Base-by-base conservation (phyloP, 2,329 filamentous ascomycete genomes). In the Colletotrichum kahawae region DNA sequence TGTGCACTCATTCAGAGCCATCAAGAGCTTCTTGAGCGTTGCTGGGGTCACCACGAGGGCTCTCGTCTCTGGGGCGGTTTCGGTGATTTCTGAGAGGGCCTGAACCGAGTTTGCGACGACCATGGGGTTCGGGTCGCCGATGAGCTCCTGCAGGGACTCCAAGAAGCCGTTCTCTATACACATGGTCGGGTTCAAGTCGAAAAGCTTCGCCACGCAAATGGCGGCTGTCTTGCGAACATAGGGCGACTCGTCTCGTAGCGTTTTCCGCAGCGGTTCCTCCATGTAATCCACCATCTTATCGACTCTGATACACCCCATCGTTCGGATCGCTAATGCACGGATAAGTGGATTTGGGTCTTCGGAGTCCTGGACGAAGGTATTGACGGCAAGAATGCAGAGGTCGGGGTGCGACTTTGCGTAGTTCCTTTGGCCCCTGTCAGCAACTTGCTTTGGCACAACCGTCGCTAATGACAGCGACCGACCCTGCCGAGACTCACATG, bases 281-380 rank as follows among this genome's bases (percentile, higher is more conserved):
- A 99, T 98, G 84, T 99, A 99, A 83, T 99, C 97, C 78, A 98
- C 95, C 95, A 99, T 99, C 86, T 99, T 99, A 80, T 98, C 97
- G 71, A 99, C 97, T 71, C 97, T 90, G 81, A 99, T 98, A 82
- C 97, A 98, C 54, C 97, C 97, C 97, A 99, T 99, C 38, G 97
- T 99, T 80, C 97, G 92, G 84, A 99, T 98, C 70, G 97, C 97
- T 67, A 99, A 90, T 66, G 97, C 97, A 88, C 97, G 91, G 81
- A 99, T 95, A 29, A 99, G 91, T 16, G 97, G 97, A 82, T 99
- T 99, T 57, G 97, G 97, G 82, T 99, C 97, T 91, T 99, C 97
- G 18, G 97, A 97, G 84, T 99, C 97, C 90, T 99, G 97, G 7
- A 98, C 97, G 82, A 99, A 99, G 16, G 97, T 99, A 84, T 99